A percentile compares a stretch with the other conserved stretches of the same genome.
phyloP scores from a whole-genome alignment of 2,329 filamentous ascomycete genomes.

The Zopfia rhizophila region DNA sequence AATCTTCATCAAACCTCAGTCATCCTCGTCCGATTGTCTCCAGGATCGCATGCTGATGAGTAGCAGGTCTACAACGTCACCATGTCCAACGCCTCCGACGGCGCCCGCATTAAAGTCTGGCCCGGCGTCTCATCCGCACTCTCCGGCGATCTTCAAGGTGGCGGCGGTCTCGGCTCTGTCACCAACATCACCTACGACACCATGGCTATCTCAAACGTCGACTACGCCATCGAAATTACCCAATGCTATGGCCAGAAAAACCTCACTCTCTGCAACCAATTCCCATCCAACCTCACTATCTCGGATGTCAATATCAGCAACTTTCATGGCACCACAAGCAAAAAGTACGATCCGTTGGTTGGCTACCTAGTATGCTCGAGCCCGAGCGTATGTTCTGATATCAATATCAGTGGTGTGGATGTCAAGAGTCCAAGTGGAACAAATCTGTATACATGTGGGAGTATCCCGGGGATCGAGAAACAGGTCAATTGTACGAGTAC shows the following conservation, averaged over 20 bases:
- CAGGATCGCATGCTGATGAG: conserved; percentile 5
- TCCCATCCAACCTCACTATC: conserved; percentile 66
- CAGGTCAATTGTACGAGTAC: conserved; percentile 46
- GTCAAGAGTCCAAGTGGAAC: conserved; percentile 61
- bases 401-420: conserved; percentile 55
- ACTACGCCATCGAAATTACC: conserved; percentile 72
- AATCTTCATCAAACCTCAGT: conserved; percentile 32
- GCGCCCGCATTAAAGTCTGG: conserved; percentile 80
- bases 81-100: conserved; percentile 62
- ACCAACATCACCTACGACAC: conserved; percentile 74
- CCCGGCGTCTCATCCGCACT: conserved; percentile 66
- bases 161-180: conserved; percentile 71
- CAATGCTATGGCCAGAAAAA: conserved; percentile 74
- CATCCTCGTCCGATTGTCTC: neutral
- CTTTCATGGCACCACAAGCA: conserved; percentile 65
- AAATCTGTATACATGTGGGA: conserved; percentile 57
- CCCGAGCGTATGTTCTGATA: conserved; percentile 61
- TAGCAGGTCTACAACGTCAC: conserved; percentile 47
- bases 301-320: conserved; percentile 66
- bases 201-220: conserved; percentile 70
- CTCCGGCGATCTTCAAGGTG: conserved; percentile 70
- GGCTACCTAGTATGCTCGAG: conserved; percentile 59
- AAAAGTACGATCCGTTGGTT: conserved; percentile 53
- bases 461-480: conserved; percentile 43
- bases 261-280: conserved; percentile 68